A percentile compares a stretch with the other conserved stretches of the same genome.
These are phyloP conservation scores for Ilyonectria mors-panacis DNA, from an alignment of 2,329 filamentous ascomycete genomes.

Conservation along the genomic window DNA sequence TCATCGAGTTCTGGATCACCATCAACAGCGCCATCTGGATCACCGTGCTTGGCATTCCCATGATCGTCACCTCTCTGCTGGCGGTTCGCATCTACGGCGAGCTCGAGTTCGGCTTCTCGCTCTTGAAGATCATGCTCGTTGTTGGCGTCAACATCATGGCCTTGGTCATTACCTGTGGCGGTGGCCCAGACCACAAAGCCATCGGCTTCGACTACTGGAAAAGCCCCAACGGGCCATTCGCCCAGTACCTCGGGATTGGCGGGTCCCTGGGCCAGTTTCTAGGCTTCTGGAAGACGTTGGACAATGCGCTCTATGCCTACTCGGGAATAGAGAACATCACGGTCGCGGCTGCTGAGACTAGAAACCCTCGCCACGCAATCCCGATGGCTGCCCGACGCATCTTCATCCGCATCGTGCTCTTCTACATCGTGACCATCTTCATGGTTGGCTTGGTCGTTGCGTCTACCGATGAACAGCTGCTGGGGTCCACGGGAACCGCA, in stretches of 20 bases:
- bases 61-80: slow-evolving; percentile 68
- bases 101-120: slow-evolving; percentile 71
- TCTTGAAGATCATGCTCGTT: slow-evolving; percentile 71
- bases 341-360: slow-evolving; percentile 9
- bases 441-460: slow-evolving; percentile 11
- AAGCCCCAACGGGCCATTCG: slow-evolving; percentile 66
- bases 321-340: slow-evolving; percentile 50
- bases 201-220: slow-evolving; percentile 75
- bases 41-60: slow-evolving; percentile 66
- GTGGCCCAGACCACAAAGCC: slow-evolving; percentile 69
- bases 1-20: slow-evolving; percentile 60
- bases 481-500: slow-evolving; percentile 7
- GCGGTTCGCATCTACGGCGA: slow-evolving; percentile 71
- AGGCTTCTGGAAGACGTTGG: slow-evolving; percentile 51
- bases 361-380: slow-evolving; percentile 7
- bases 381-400: slow-evolving; percentile 6
- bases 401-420: slow-evolving; percentile 8
- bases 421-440: slow-evolving; percentile 14
- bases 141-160: slow-evolving; percentile 76
- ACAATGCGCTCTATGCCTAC: slow-evolving; percentile 61
- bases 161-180: slow-evolving; percentile 72
- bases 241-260: slow-evolving; percentile 61
- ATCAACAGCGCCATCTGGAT: slow-evolving; percentile 71
- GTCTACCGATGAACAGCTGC: background rate
- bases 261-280: slow-evolving; percentile 67